Evolutionary conservation across 2,329 filamentous ascomycete species (phyloP).

Genomic region (Trichoderma aggressivum): DNA sequence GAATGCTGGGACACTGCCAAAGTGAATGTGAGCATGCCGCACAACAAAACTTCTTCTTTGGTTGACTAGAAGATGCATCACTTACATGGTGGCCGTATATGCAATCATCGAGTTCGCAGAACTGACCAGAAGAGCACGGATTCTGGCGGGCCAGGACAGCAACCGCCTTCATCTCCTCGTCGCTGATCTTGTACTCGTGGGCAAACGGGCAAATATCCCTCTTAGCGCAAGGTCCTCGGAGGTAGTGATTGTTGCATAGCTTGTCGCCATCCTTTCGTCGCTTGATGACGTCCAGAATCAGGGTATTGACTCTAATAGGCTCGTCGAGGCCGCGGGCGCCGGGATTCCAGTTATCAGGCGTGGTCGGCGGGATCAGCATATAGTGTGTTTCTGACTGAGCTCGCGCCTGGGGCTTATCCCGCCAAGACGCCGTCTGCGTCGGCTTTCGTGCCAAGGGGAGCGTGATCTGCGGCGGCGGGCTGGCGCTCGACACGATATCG

Average conservation of each 20-base stretch:
- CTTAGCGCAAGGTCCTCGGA: slow-evolving; percentile 55
- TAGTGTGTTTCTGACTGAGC: slow-evolving; percentile 35
- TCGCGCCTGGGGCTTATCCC: slow-evolving; percentile 29
- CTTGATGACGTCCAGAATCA: slow-evolving; percentile 53
- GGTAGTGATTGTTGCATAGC: slow-evolving; percentile 61
- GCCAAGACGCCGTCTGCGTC: neutral
- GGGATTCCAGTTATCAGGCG: slow-evolving; percentile 47
- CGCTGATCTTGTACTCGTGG: slow-evolving; percentile 51
- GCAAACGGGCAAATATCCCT: slow-evolving; percentile 54
- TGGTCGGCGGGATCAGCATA: slow-evolving; percentile 28
- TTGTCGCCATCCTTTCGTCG: slow-evolving; percentile 53
- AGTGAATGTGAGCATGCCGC: neutral
- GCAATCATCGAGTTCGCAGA: slow-evolving; percentile 56
- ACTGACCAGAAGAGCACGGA: slow-evolving; percentile 55
- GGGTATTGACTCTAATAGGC: slow-evolving; percentile 44
- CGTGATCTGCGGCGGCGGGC: slow-evolving; percentile 41
- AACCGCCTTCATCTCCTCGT: slow-evolving; percentile 56
- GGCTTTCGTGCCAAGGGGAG: slow-evolving; percentile 38
- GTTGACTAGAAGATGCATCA: neutral
- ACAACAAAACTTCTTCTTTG: neutral
- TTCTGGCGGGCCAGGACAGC: slow-evolving; percentile 54
- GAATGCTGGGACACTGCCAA: slow-evolving; percentile 51
- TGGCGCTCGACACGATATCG: slow-evolving; percentile 39
- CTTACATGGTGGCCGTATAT: slow-evolving; percentile 63
- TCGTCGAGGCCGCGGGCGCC: slow-evolving; percentile 54